These are phyloP conservation scores for Metarhizium album DNA, from an alignment of 2,329 filamentous ascomycete species.

Conservation along the genomic window DNA sequence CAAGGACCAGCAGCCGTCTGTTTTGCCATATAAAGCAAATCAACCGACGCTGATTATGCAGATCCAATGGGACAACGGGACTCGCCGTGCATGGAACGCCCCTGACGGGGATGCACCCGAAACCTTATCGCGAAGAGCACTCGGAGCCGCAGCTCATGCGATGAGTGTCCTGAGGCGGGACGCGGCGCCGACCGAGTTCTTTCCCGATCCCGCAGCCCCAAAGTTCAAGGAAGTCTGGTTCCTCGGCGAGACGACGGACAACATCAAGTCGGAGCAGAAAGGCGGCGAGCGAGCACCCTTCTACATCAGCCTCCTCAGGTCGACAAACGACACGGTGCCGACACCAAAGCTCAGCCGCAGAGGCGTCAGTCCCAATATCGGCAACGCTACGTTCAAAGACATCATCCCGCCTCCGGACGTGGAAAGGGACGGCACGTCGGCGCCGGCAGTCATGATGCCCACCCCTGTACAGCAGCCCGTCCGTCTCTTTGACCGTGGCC, in stretches of 20 bases:
- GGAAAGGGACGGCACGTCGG: conserved; percentile 59
- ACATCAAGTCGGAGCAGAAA: conserved; percentile 53
- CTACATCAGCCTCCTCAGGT: conserved; percentile 62
- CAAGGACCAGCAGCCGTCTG: conserved; percentile 59
- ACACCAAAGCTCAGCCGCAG: conserved; percentile 16
- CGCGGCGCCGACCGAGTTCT: conserved; percentile 21
- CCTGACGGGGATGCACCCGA: conserved; percentile 26
- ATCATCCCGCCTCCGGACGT: conserved; percentile 54
- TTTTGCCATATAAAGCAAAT: conserved; percentile 51
- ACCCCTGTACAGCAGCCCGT: conserved; percentile 65
- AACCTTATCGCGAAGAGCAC: conserved; percentile 15
- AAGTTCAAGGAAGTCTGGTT: conserved; percentile 64
- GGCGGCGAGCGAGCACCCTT: conserved; percentile 82
- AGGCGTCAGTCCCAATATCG: conserved; percentile 8
- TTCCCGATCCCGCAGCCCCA: conserved; percentile 46
- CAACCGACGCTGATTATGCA: conserved; percentile 73
- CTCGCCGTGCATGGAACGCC: conserved; percentile 38
- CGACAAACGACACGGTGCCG: conserved; percentile 25
- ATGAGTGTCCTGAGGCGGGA: conserved; percentile 13
- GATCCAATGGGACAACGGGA: conserved; percentile 60
- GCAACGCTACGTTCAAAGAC: conserved; percentile 19
- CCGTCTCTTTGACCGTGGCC: conserved; percentile 72
- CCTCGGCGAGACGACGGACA: conserved; percentile 77
- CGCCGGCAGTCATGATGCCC: conserved; percentile 61
- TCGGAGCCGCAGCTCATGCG: conserved; percentile 15